Conservation (phyloP, 2,329 filamentous ascomycete genomes). For the Westerdykella ornata region DNA sequence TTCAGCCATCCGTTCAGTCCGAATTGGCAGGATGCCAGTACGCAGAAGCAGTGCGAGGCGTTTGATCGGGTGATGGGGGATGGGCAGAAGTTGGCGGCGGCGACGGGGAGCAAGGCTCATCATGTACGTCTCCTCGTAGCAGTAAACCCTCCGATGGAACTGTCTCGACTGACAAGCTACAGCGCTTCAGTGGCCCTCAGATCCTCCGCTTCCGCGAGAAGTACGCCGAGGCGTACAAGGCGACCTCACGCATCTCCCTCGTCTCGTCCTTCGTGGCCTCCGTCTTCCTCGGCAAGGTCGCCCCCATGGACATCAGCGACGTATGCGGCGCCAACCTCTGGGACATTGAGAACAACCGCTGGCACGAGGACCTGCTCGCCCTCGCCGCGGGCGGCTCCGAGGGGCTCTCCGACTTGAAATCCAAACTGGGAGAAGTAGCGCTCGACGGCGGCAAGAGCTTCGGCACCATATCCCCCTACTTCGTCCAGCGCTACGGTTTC, state of each 20-base stretch:
- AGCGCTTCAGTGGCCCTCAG: constrained; percentile 96
- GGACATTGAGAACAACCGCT: constrained; percentile 70
- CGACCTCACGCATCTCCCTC: constrained; percentile 79
- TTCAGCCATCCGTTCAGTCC: constrained; percentile 84
- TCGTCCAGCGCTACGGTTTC: constrained; percentile 72
- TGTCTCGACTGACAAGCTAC: constrained; percentile 8
- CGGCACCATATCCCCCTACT: constrained; percentile 72
- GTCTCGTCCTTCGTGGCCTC: constrained; percentile 95
- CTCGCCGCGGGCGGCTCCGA: constrained; percentile 62
- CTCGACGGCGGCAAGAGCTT: constrained; percentile 74
- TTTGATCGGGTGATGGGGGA: constrained; percentile 70
- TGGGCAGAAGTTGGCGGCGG: constrained; percentile 62
- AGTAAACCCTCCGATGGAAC: neutral
- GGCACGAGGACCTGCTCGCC: constrained; percentile 67
- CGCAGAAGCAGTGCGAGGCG: constrained; percentile 80
- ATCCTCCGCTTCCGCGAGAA: constrained; percentile 81
- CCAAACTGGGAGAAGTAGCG: constrained; percentile 73
- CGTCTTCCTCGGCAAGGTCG: constrained; percentile 74
- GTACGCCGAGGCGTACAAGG: constrained; percentile 71
- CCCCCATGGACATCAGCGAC: constrained; percentile 88
- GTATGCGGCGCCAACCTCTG: constrained; percentile 96
- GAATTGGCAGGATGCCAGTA: constrained; percentile 98
- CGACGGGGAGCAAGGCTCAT: constrained; percentile 88
- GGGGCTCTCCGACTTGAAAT: constrained; percentile 58
- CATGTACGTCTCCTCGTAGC: constrained; percentile 68